phyloP scores from a whole-genome alignment of 176 grass and related monocot genomes.

The Raddia guianensis region DNA sequence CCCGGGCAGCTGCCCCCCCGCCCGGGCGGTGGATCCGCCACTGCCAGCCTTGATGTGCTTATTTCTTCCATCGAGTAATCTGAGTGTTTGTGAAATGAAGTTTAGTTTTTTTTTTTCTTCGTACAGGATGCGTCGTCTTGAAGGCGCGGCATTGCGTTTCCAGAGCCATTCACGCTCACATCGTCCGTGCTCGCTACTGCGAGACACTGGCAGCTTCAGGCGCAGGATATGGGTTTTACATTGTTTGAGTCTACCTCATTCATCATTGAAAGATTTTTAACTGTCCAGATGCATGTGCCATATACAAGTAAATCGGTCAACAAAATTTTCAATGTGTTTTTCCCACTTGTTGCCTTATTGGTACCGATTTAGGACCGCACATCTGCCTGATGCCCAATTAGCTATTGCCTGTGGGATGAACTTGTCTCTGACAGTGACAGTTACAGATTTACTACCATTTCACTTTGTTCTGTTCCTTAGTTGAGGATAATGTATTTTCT shows the following conservation, averaged over 20 bases:
- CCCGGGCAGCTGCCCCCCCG: too few relatives aligned
- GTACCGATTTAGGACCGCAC: neutral
- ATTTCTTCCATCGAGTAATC: too few relatives aligned
- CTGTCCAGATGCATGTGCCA: neutral
- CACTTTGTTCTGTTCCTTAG: constrained; percentile 20
- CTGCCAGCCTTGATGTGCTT: too few relatives aligned
- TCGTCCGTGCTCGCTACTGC: constrained; percentile 63
- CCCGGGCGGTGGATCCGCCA: too few relatives aligned
- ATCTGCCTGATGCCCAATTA: neutral
- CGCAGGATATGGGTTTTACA: constrained; percentile 51
- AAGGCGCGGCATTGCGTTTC: constrained; percentile 78
- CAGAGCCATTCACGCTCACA: constrained; percentile 67
- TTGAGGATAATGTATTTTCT: neutral
- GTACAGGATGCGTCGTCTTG: constrained; percentile 61
- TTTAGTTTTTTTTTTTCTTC: neutral
- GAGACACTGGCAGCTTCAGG: constrained; percentile 61
- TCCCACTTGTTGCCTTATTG: too few relatives aligned
- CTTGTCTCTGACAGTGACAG: neutral
- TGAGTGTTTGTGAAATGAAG: too few relatives aligned
- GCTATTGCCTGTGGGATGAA: constrained; percentile 21
- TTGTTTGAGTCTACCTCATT: neutral
- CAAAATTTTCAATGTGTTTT: neutral
- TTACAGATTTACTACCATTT: neutral
- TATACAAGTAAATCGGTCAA: neutral
- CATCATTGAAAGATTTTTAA: neutral